These are phyloP conservation scores for Clitopilus hobsonii DNA, from an alignment of 768 basidiomycete species.

Conservation along the genomic window DNA sequence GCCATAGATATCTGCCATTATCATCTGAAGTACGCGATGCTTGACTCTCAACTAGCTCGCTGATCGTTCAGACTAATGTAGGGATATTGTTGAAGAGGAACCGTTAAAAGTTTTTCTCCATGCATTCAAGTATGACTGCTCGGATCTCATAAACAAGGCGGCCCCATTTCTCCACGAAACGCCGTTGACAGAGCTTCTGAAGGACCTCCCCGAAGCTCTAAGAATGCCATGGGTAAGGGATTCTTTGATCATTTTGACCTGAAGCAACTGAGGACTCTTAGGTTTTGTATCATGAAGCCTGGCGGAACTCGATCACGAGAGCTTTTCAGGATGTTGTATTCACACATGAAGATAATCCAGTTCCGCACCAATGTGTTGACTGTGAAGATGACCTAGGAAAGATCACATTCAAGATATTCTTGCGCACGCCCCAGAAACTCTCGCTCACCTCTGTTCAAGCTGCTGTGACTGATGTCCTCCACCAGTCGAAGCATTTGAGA, in stretches of 20 bases:
- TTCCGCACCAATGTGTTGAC: too few relatives aligned
- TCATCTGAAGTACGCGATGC: constrained; percentile 16
- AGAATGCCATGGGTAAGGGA: not conserved
- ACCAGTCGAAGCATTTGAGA: too few relatives aligned
- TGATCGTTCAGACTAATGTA: not conserved
- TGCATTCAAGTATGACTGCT: constrained; percentile 12
- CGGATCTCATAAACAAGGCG: constrained; percentile 6
- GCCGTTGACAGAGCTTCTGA: constrained; percentile 5
- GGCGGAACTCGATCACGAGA: not conserved
- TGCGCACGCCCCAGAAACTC: too few relatives aligned
- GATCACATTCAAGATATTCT: too few relatives aligned
- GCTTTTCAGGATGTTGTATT: too few relatives aligned
- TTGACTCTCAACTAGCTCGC: not conserved
- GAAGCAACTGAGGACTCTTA: too few relatives aligned
- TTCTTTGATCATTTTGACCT: too few relatives aligned
- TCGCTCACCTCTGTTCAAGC: too few relatives aligned
- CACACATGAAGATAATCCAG: too few relatives aligned
- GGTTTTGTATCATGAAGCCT: not conserved
- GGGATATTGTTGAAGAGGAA: not conserved
- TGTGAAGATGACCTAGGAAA: too few relatives aligned
- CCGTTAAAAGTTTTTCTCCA: constrained; percentile 7
- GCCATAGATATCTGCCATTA: constrained; percentile 20
- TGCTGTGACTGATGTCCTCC: too few relatives aligned
- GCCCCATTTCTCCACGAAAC: constrained; percentile 2
- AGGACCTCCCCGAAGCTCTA: not conserved